Base-by-base conservation (phyloP, 768 basidiomycete genomes). In the Termitomyces sp. region DNA sequence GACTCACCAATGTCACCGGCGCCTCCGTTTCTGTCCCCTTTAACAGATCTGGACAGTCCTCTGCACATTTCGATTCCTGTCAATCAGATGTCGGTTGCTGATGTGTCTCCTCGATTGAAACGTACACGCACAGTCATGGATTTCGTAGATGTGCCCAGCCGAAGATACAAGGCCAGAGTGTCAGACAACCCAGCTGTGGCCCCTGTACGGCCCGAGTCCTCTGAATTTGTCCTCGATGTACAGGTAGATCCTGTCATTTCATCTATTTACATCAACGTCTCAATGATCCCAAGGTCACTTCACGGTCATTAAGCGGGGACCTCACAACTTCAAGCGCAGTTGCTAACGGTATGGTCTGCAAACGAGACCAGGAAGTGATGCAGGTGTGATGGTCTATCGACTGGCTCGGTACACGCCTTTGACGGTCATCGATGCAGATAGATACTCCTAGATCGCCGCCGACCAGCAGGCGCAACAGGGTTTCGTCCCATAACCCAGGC, bases 101-200 rank as follows among this genome's bases (percentile, higher is more conserved):
- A 14, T 30, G 17, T 23, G 16, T 28, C 45, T 3, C 11, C 43
- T 27, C 19, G 28, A 23, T 51, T 37, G 37, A 62, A 62, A 43
- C 63, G 61, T 39, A 64, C 62, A 46, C 57, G 61, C 40, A 37
- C 23, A 9, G 19, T 62, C 11, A 7, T 64, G 12, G 59, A 64
- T 30, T 60, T 23, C 14, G 52, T 64, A 35, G 59, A 54, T 23
- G 45, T 64, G 19, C 61, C 59, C 21, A 17, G 17, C 17, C 17
- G 37, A 39, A 50, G 5, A 1, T 14, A 51, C 37, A 39, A 51
- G 14, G 50, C 28, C 50, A 28, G 37, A 51, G 25, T 28, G n/a
- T 19, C 37, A 27, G n/a, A 28, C 23, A 51, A 17, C 14, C 10
- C 14, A 16, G 10, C 16, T 27, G n/a, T n/a, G 16, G 34, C 19